Base-by-base conservation (phyloP, 2,329 filamentous ascomycete genomes). In the Alternaria conjuncta region DNA sequence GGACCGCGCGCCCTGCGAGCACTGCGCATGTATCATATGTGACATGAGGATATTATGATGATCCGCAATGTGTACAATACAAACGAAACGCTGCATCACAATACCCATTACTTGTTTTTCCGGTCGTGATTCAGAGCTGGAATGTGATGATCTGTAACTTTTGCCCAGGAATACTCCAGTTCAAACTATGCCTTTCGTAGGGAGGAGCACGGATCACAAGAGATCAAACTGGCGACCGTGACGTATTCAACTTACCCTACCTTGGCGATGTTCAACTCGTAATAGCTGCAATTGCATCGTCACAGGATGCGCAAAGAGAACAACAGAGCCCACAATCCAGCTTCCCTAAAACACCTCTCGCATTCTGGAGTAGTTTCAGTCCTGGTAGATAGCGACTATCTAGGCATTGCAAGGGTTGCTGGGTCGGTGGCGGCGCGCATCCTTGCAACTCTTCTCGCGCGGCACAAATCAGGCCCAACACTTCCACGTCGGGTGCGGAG, bases 11-110 rank as follows among this genome's bases (percentile, higher is more conserved):
- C 55, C 55, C 25, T 44, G 36, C 21, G 12, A 61, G 28, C 44
- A 55, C 56, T 60, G 49, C 47, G 18, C 55, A 64, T 71, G 68
- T 71, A 71, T 61, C 61, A 69, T 71, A 71, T 68, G 63, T 69
- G 63, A 58, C 68, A 65, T 61, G 49, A 58, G 55, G 64, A 62
- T 60, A 65, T 50, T 58, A 63, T 43, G 55, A 59, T 7, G 55
- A 61, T 57, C 51, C 57, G 32, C 55, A 63, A 55, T 57, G 53
- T 68, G 65, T 66, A 68, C 36, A 64, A 64, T 66, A 66, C 43
- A 57, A 46, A 46, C 56, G 41, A 18, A 63, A 65, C 45, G 58
- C 50, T 65, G 54, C 57, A 65, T 61, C 49, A 50, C 55, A 61
- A 46, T 51, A 53, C 49, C 49, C 49, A 41, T 9, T 36, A 4